Percentiles rank a stretch among this genome's conserved stretches.
Conservation (phyloP, 2,329 filamentous ascomycete genomes). For the Zalaria sp. region DNA sequence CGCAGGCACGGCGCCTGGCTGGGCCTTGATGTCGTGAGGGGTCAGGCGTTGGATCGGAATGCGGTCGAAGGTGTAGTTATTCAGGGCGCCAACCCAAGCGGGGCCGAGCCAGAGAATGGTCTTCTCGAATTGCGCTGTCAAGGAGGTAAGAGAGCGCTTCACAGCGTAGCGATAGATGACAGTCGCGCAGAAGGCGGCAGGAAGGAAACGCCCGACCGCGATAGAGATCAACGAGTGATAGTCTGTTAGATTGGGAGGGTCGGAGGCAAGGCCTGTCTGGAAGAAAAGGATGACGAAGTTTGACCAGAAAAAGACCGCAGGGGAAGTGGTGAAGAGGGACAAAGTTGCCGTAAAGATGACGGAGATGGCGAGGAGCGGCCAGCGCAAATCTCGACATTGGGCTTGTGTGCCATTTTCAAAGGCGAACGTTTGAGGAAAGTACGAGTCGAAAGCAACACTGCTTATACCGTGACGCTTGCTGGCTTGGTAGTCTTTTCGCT, state of each 20-base stretch:
- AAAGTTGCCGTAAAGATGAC: slow-evolving; percentile 64
- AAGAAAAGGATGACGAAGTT: slow-evolving; percentile 73
- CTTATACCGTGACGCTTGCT: slow-evolving; percentile 59
- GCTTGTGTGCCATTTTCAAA: slow-evolving; percentile 56
- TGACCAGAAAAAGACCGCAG: slow-evolving; percentile 71
- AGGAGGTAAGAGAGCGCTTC: slow-evolving; percentile 51
- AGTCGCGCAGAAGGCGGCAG: slow-evolving; percentile 74
- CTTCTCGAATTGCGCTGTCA: slow-evolving; percentile 80
- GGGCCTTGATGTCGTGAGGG: slow-evolving; percentile 71
- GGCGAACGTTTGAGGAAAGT: slow-evolving; percentile 75
- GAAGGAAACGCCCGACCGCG: slow-evolving; percentile 68
- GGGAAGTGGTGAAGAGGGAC: slow-evolving; percentile 68
- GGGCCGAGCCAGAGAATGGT: slow-evolving; percentile 78
- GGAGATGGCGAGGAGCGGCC: slow-evolving; percentile 71
- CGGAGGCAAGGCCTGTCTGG: slow-evolving; percentile 79
- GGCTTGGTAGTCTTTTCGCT: slow-evolving; percentile 47
- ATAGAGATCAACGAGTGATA: slow-evolving; percentile 62
- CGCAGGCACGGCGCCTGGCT: slow-evolving; percentile 78
- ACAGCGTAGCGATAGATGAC: slow-evolving; percentile 79
- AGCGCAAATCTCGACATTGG: slow-evolving; percentile 63
- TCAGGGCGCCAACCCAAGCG: slow-evolving; percentile 80
- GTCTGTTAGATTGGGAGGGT: slow-evolving; percentile 57
- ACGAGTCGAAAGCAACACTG: slow-evolving; percentile 69
- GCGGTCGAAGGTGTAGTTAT: slow-evolving; percentile 89
- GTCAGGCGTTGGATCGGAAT: slow-evolving; percentile 92